Base-by-base conservation (phyloP, 2,329 filamentous ascomycete genomes). In the Aspergillus sp. region DNA sequence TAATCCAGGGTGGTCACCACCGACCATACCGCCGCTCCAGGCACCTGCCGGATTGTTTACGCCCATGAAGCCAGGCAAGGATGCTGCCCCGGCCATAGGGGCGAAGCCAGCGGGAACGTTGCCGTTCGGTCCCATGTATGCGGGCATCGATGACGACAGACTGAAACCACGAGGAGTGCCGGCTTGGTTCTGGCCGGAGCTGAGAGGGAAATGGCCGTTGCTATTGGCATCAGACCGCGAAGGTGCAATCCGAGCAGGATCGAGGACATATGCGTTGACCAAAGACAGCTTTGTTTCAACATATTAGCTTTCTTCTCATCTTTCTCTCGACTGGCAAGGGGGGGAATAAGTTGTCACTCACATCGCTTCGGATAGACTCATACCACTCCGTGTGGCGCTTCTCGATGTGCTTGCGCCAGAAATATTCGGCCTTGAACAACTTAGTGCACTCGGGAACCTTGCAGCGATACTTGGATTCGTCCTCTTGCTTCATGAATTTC, bases 341-440 rank as follows among this genome's bases (percentile, higher is more conserved):
- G 10, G 24, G 24, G 14, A 47, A 29, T 22, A 6, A 18, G 16
- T 20, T 32, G 42, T 31, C 52, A 81, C 87, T 81, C 82, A 96
- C 93, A 80, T 97, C 94, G 72, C 89, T 87, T 74, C 89, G 90
- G 65, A 97, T 80, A 55, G 81, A 85, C 36, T 93, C 89, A 49
- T 90, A 84, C 90, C 93, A 99, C 56, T 98, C 94, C 0, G 85
- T 75, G 74, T 99, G 95, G 59, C 96, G 88, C 80, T 99, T 99
- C 78, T 98, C 94, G 16, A 98, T 89, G 70, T 99, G 95, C 81
- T 99, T 99, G 71, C 88, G 89, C 94, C 96, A 99, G 75, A 99
- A 99, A 68, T 94, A 87, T 49, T 96, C 90, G 59, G 95, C 95
- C 76, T 98, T 98, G 84, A 99, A 99, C 7, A 99, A 81, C 77